Conservation (phyloP, 768 basidiomycete genomes). For the Collybiopsis confluens region DNA sequence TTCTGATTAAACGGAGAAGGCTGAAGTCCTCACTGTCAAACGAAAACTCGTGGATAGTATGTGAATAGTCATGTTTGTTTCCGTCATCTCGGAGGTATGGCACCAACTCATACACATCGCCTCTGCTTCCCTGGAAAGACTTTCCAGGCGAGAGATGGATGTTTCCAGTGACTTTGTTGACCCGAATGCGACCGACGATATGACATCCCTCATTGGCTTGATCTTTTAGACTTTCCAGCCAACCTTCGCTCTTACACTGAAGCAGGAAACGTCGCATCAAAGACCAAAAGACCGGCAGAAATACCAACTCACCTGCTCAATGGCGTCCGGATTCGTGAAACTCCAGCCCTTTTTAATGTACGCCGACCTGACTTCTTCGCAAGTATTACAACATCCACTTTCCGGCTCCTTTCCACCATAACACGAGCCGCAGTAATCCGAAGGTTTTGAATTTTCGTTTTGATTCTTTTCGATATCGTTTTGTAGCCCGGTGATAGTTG, state of each 20-base stretch:
- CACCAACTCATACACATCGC: conserved; percentile 83
- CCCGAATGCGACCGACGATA: conserved; percentile 82
- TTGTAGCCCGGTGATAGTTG: conserved; percentile 57
- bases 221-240: conserved; percentile 89
- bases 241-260: conserved; percentile 90
- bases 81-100: conserved; percentile 90
- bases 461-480: conserved; percentile 92
- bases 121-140: conserved; percentile 82
- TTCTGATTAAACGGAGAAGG: not conserved
- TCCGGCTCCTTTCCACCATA: conserved; percentile 80
- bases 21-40: conserved; percentile 50
- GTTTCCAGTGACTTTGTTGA: conserved; percentile 97
- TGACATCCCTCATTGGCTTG: conserved; percentile 95
- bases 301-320: conserved; percentile 73
- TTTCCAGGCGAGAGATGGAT: conserved; percentile 92
- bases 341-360: conserved; percentile 95
- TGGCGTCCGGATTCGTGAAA: conserved; percentile 82
- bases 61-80: conserved; percentile 91
- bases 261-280: too few species aligned
- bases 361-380: conserved; percentile 88
- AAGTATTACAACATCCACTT: conserved; percentile 90
- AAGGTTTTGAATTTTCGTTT: conserved; percentile 54
- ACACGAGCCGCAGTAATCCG: conserved; percentile 89
- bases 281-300: not conserved
- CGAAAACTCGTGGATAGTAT: conserved; percentile 73